Base-by-base conservation (phyloP, 2,329 filamentous ascomycete genomes). In the Hypoxylon sp. region DNA sequence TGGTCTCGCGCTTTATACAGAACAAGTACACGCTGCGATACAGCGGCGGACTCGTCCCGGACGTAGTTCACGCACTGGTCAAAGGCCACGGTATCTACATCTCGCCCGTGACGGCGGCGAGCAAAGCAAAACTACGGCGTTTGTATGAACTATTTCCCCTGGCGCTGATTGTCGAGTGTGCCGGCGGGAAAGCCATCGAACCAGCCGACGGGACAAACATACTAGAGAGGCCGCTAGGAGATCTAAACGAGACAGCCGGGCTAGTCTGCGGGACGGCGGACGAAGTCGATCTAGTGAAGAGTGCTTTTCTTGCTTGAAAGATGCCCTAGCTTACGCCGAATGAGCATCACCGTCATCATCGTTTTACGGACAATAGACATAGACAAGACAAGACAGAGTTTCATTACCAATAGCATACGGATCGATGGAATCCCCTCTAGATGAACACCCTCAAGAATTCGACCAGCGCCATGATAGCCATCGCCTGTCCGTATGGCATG, bases 401-500 rank as follows among this genome's bases (percentile, higher is more conserved):
- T 20, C 10, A 13, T 29, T 38, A 31, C 41, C n/a, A n/a, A 46
- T 26, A 13, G 11, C 15, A 40, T 5, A 40, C 21, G 27, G 21
- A 42, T 26, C 24, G 40, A 53, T 35, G 23, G 13, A 23, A 24
- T 33, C 41, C 37, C 43, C 26, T 51, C 64, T 66, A 76, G 49
- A 77, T 73, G 41, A 83, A 88, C 26, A 81, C 81, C 43, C 88
- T 80, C 73, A 90, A 70, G 66, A 88, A 90, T 74, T 94, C 90
- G 0, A 88, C 89, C 62, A 93, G 72, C 0, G 88, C 87, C 87
- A 93, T 92, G 62, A 92, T 91, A 0, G 88, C 90, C 90, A 93
- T 92, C 0, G 89, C 88, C 72, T 93, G 90, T 0, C 90, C 90
- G 67, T 93, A 93, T 5, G 90, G 90, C 90, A 93, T 94, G 66